phyloP scores from a whole-genome alignment of 805 yeast species.

The Isabelozyma heimii region DNA sequence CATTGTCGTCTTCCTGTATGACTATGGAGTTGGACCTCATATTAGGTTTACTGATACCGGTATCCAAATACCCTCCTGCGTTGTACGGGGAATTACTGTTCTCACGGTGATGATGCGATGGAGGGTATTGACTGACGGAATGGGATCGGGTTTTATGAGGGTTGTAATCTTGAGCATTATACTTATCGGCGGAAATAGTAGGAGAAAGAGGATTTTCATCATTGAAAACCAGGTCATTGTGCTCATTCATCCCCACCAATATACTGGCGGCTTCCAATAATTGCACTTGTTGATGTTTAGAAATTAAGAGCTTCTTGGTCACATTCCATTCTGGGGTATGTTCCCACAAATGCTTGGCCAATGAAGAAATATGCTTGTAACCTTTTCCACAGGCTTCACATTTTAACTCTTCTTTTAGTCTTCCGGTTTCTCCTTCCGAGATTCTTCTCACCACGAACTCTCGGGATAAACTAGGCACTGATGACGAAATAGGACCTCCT shows the following conservation, averaged over 20 bases:
- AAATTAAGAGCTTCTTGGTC: constrained; percentile 74
- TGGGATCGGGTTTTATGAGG: constrained; percentile 24
- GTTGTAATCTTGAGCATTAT: background rate
- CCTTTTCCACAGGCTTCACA: constrained; percentile 94
- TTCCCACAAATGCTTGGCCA: constrained; percentile 89
- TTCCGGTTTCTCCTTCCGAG: constrained; percentile 82
- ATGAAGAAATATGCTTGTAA: constrained; percentile 82
- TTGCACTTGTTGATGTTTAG: constrained; percentile 89
- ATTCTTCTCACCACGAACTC: constrained; percentile 81
- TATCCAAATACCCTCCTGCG: constrained; percentile 33
- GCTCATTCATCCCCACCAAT: constrained; percentile 68
- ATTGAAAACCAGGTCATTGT: constrained; percentile 6
- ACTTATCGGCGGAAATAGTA: constrained; percentile 4
- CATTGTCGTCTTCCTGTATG: constrained; percentile 4
- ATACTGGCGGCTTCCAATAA: constrained; percentile 76
- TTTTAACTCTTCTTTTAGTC: constrained; percentile 77
- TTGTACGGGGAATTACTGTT: constrained; percentile 9
- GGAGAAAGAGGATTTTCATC: constrained; percentile 15
- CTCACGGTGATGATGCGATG: constrained; percentile 19
- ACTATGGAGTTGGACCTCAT: constrained; percentile 10
- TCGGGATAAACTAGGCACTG: constrained; percentile 49
- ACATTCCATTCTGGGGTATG: constrained; percentile 94
- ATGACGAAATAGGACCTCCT: constrained; percentile 18
- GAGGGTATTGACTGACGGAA: constrained; percentile 47
- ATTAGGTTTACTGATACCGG: background rate